These are phyloP conservation scores for Cucurbita ficifolia DNA, from an alignment of 306 rosid genomes.

Conservation along the genomic window DNA sequence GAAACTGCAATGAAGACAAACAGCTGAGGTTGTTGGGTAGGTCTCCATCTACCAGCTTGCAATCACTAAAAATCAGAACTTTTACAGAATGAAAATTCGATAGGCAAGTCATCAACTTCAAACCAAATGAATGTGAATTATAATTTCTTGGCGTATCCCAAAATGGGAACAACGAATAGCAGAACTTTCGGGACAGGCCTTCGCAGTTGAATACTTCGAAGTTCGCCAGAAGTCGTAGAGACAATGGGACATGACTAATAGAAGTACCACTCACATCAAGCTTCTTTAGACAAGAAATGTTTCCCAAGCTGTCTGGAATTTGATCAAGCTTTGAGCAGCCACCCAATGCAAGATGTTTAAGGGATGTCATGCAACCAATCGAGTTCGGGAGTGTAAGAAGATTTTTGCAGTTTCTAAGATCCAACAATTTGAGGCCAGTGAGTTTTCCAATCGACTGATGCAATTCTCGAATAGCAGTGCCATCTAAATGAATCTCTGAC, in stretches of 20 bases:
- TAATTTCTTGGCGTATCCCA: not conserved
- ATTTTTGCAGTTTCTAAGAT: conserved; percentile 9
- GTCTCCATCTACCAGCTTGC: conserved; percentile 13
- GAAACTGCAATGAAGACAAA: conserved; percentile 4
- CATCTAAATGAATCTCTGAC: conserved; percentile 1
- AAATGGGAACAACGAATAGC: not conserved
- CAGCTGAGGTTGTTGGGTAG: conserved; percentile 5
- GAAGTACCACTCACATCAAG: conserved; percentile 16
- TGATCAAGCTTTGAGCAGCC: conserved; percentile 1
- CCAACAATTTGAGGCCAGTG: not conserved
- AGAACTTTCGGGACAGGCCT: not conserved
- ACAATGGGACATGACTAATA: conserved; percentile 3
- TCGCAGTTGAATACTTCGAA: not conserved
- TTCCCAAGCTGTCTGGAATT: conserved; percentile 3
- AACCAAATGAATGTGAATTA: not conserved
- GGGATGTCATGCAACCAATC: not conserved
- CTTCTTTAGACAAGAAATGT: conserved; percentile 2
- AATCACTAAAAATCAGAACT: not conserved
- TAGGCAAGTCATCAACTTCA: conserved; percentile 1
- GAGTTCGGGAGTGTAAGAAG: not conserved
- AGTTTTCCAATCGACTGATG: conserved; percentile 8
- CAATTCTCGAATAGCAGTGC: conserved; percentile 1
- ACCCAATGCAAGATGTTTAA: not conserved
- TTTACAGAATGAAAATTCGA: not conserved
- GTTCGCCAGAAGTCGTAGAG: not conserved